These are phyloP conservation scores for Amauroascus verrucosus DNA, from an alignment of 2,329 filamentous ascomycete genomes.

Conservation along the genomic window DNA sequence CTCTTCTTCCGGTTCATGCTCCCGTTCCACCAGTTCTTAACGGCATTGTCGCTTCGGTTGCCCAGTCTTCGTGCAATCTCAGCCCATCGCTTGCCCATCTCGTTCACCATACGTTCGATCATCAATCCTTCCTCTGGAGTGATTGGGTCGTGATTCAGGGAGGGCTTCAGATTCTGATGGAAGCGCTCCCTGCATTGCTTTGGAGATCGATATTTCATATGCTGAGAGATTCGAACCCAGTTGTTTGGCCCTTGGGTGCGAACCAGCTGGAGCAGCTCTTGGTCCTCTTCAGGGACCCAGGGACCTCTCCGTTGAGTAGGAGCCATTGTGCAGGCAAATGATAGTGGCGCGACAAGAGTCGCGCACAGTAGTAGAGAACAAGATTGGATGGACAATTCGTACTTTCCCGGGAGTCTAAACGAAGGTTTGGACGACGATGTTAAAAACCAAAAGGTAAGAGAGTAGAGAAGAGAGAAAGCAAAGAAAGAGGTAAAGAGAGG, in stretches of 20 bases:
- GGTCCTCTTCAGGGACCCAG: conserved; percentile 71
- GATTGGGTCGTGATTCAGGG: conserved; percentile 63
- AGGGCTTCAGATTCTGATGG: conserved; percentile 81
- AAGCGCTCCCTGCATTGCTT: conserved; percentile 94
- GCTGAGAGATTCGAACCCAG: conserved; percentile 77
- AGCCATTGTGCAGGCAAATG: conserved; percentile 26
- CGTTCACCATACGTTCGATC: conserved; percentile 66
- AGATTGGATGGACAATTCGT: neutral
- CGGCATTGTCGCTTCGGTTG: conserved; percentile 84
- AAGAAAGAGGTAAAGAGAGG: neutral
- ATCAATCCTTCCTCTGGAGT: conserved; percentile 56
- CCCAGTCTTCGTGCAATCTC: conserved; percentile 76
- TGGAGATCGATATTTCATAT: conserved; percentile 66
- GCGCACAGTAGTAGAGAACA: neutral
- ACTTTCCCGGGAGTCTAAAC: neutral
- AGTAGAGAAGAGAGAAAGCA: neutral
- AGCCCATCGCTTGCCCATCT: conserved; percentile 82
- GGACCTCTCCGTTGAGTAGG: conserved; percentile 61
- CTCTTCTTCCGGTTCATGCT: conserved; percentile 70
- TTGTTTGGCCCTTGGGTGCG: conserved; percentile 64
- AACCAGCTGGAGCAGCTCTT: conserved; percentile 59
- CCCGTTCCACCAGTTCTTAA: conserved; percentile 98
- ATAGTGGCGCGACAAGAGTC: neutral
- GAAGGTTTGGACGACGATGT: neutral
- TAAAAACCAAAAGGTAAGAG: conserved; percentile 5